Evolutionary conservation across 768 basidiomycete species (phyloP), one percentile per base, ranked within the genome.

Genomic region (Termitomyces sp.): DNA sequence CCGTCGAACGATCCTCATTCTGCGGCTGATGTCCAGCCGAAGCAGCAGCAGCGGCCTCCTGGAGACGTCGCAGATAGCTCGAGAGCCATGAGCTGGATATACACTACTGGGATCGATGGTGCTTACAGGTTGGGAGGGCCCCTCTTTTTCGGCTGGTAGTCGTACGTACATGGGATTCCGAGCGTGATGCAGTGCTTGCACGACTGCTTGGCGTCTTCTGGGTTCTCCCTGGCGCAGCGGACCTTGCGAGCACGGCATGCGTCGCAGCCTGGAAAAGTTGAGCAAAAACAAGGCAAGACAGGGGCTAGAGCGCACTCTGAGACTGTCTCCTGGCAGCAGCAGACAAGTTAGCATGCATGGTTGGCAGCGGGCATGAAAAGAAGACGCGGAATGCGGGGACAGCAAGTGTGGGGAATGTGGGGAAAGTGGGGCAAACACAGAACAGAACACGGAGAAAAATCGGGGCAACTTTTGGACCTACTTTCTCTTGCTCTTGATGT

Each of bases 81-180:
- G 25, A 39, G 43, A 33, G 49, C 36, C 36, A 22, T 46, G 63
- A 55, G 58, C 48, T 3, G 53, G n/a, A 32, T 32, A 40, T 7
- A 10, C 38, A 44, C 27, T 25, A 48, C n/a, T 27, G 52, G 42
- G 20, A 49, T 35, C 13, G 48, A 54, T 42, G 40, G 47, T 45
- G 64, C 85, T 70, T 70, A 95, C 89, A 94, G 76, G 69, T 95
- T 95, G 2, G 93, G 94, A 3, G 94, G 94, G 0, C 94, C 94
- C 53, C 94, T 77, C 70, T 95, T 95, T 77, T 94, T 94, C 18
- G 94, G 94, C 66, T 91, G 89, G 67, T 95, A 95, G 65, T 92
- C 89, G 62, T 94, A 96, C 1, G 89, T 93, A 68, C 94, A 94
- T 5, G 85, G 81, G 46, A 94, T 88, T 18, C 84, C 87, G 47